Conservation (phyloP, 768 basidiomycete genomes). For the Candolleomyces aberdarensis region DNA sequence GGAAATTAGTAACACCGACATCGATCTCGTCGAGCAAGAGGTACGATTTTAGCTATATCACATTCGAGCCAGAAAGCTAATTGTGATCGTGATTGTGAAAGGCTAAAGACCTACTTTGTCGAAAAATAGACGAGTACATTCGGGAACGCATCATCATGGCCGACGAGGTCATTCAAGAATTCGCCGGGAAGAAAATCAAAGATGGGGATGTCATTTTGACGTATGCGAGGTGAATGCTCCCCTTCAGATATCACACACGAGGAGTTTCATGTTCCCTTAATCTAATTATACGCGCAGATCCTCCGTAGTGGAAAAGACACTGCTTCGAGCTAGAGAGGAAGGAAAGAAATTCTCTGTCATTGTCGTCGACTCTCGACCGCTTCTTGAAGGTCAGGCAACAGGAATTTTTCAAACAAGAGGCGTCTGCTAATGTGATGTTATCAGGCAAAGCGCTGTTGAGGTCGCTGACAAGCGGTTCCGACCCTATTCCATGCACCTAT, state of each 20-base stretch:
- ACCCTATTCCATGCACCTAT: slow-evolving; percentile 83
- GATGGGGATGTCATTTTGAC: slow-evolving; percentile 91
- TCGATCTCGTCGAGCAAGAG: slow-evolving; percentile 93
- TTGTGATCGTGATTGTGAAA: slow-evolving; percentile 25
- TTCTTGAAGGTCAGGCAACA: slow-evolving; percentile 70
- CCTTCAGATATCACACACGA: background rate
- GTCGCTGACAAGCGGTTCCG: slow-evolving; percentile 56
- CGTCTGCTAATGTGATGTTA: background rate
- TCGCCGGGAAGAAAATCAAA: slow-evolving; percentile 90
- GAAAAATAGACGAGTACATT: slow-evolving; percentile 90
- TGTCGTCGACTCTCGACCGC: slow-evolving; percentile 91
- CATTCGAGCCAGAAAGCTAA: background rate
- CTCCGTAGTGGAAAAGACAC: slow-evolving; percentile 88
- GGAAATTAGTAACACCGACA: slow-evolving; percentile 89
- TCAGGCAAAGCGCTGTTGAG: slow-evolving; percentile 77
- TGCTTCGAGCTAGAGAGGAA: slow-evolving; percentile 71
- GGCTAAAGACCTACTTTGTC: slow-evolving; percentile 85
- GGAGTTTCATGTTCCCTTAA: background rate
- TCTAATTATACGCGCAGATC: slow-evolving; percentile 50
- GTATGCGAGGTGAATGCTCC: slow-evolving; percentile 68
- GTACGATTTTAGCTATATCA: slow-evolving; percentile 38
- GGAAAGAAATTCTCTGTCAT: slow-evolving; percentile 86
- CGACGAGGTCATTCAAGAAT: slow-evolving; percentile 88
- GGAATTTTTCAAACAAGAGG: background rate
- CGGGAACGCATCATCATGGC: slow-evolving; percentile 91